A percentile compares a stretch with the other conserved stretches of the same genome.
Conservation (phyloP, 305 asterid genomes). For the Fraxinus nigra region DNA sequence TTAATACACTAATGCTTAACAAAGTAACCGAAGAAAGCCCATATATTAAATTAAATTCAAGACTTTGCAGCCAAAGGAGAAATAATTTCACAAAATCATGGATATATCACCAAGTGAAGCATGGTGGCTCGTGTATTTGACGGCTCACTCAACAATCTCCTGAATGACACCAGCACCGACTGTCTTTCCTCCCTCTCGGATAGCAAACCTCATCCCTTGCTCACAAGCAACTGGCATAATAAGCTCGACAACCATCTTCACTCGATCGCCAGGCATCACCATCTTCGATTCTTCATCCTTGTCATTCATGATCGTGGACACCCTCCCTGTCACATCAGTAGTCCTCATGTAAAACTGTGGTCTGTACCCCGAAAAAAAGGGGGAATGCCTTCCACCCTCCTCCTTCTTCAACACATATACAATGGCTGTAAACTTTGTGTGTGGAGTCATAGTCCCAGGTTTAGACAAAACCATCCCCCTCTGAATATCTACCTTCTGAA, state of each 20-base stretch:
- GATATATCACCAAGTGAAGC: background rate
- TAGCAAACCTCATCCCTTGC: conserved; percentile 77
- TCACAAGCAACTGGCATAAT: conserved; percentile 71
- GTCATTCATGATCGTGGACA: conserved; percentile 50
- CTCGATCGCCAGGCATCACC: conserved; percentile 80
- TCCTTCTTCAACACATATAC: background rate
- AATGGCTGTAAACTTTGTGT: conserved; percentile 15
- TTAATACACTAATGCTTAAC: conserved; percentile 27
- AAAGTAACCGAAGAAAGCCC: conserved; percentile 23
- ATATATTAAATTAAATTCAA: conserved; percentile 27
- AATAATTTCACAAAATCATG: background rate
- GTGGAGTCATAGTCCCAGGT: conserved; percentile 49
- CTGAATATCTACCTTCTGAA: conserved; percentile 46
- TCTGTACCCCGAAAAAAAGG: conserved; percentile 37
- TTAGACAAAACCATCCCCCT: conserved; percentile 52
- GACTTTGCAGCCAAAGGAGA: conserved; percentile 11
- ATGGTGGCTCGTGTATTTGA: background rate
- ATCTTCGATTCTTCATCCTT: conserved; percentile 68
- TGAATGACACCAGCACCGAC: conserved; percentile 73
- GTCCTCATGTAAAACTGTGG: conserved; percentile 77
- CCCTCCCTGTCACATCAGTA: conserved; percentile 67
- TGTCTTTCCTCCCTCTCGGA: conserved; percentile 73
- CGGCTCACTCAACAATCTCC: conserved; percentile 35
- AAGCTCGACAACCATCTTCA: conserved; percentile 70
- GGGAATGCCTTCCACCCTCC: background rate